Percentiles rank a stretch among this genome's conserved stretches.
Evolutionary conservation across 2,329 filamentous ascomycete genomes (phyloP).

Genomic region (Blastomyces parvus): DNA sequence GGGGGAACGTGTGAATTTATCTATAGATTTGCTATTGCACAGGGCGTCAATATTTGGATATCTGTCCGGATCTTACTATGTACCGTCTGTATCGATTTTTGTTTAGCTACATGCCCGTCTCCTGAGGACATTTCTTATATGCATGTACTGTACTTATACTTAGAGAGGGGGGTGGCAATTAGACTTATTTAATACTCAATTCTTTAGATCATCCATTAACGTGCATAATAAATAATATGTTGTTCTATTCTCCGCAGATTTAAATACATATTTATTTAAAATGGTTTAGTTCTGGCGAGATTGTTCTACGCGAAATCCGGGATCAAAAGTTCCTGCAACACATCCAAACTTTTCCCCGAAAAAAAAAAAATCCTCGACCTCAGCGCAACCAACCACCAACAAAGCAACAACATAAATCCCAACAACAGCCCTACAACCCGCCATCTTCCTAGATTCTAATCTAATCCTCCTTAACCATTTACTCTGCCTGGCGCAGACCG

Average conservation of each 20-base stretch:
- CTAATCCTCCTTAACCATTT: not conserved
- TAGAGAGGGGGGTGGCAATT: too few relatives aligned
- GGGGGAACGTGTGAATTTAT: not conserved
- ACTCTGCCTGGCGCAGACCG: constrained; percentile 18
- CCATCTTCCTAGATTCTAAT: not conserved
- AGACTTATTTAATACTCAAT: not conserved
- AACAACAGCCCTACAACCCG: not conserved
- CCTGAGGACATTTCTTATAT: too few relatives aligned
- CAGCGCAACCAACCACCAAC: not conserved
- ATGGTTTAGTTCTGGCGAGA: not conserved
- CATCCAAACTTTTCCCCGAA: not conserved
- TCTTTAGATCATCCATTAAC: not conserved
- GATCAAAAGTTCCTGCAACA: not conserved
- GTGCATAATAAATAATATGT: not conserved
- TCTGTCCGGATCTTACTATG: not conserved
- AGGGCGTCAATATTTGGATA: not conserved
- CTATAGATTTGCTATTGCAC: not conserved
- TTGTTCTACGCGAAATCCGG: not conserved
- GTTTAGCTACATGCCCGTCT: too few relatives aligned
- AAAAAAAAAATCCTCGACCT: not conserved
- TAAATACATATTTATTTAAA: not conserved
- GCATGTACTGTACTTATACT: too few relatives aligned
- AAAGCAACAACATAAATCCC: not conserved
- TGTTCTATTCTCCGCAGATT: not conserved
- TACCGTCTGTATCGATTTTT: too few relatives aligned